Conservation (phyloP, 306 rosid genomes). For the Lathyrus sativus region DNA sequence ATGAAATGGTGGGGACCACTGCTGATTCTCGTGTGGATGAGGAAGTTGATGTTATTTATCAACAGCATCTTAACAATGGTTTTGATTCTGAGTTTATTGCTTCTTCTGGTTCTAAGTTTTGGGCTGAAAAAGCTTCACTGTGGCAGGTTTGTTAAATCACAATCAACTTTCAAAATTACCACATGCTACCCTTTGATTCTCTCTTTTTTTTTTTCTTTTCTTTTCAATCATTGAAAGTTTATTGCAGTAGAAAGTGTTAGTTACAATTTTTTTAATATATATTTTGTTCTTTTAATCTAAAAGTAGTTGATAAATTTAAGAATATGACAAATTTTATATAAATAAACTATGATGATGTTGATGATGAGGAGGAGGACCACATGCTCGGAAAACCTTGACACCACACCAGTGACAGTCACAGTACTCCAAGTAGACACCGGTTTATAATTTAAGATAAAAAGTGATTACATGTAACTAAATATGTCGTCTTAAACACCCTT, state of each 20-base stretch:
- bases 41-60: slow-evolving; percentile 39
- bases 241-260: slow-evolving; percentile 1
- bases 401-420: too few species aligned
- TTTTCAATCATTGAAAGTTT: slow-evolving; percentile 10
- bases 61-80: slow-evolving; percentile 41
- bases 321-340: slow-evolving; percentile 7
- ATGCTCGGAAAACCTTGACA: background rate
- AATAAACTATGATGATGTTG: background rate
- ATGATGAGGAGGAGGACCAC: background rate
- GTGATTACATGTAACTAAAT: background rate
- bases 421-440: background rate
- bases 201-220: background rate
- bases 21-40: slow-evolving; percentile 27
- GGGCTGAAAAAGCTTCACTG: slow-evolving; percentile 62
- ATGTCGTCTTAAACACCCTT: too few species aligned
- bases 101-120: slow-evolving; percentile 66
- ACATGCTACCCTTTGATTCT: slow-evolving; percentile 6
- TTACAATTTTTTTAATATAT: background rate
- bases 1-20: slow-evolving; percentile 38
- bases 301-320: slow-evolving; percentile 5
- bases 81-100: slow-evolving; percentile 75
- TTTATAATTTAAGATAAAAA: background rate
- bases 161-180: background rate
- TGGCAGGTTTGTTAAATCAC: slow-evolving; percentile 62
- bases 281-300: slow-evolving; percentile 20